Evolutionary conservation across 495 filamentous ascomycete species (phyloP), one percentile per base, ranked within the genome.

Genomic region (Neurospora tetrasperma): DNA sequence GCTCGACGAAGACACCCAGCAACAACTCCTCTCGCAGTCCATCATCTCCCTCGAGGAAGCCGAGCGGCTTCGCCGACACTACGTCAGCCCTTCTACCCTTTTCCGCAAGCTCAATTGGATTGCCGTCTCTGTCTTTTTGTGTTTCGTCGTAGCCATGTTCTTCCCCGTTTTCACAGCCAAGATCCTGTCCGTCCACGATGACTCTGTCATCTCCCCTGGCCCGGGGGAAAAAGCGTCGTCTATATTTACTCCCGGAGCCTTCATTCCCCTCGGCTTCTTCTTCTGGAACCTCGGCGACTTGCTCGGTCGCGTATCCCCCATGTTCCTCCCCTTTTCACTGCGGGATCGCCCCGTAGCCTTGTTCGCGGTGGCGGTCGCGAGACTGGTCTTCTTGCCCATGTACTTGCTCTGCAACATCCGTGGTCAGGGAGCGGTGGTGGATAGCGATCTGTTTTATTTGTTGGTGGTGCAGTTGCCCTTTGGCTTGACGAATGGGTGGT

Each of bases 271-370:
- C 4, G 92, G 86, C 10, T 97, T 98, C 82, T 88, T 99, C 40
- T 87, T 97, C 76, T 99, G 96, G 96, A 99, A 98, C 76, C 76
- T 89, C 7, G 96, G 96, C 43, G 96, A 99, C 79, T 84, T 98
- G 5, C 40, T 86, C 10, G 95, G 95, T 0, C 86, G 96, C 3
- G 83, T 96, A n/a, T 54, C 87, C 0, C 91, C 93, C 16, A 84
- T 90, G 9, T 79, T 91, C 11, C 89, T 92, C 8, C 80, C 91
- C 9, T 79, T 82, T 0, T 87, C 87, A 14, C 83, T 94, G 62
- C 83, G 85, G 0, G 84, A 88, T 14, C 86, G 86, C 11, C 94
- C 95, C 11, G 77, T 80, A 3, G 69, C 88, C 5, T 80, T 97
- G 3, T 90, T 97, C 73, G 75, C 86, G 2, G 75, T 92, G 4